A percentile compares a stretch with the other conserved stretches of the same genome.
Evolutionary conservation across 2,329 filamentous ascomycete genomes (phyloP).

Genomic region (Didymella glomerata): DNA sequence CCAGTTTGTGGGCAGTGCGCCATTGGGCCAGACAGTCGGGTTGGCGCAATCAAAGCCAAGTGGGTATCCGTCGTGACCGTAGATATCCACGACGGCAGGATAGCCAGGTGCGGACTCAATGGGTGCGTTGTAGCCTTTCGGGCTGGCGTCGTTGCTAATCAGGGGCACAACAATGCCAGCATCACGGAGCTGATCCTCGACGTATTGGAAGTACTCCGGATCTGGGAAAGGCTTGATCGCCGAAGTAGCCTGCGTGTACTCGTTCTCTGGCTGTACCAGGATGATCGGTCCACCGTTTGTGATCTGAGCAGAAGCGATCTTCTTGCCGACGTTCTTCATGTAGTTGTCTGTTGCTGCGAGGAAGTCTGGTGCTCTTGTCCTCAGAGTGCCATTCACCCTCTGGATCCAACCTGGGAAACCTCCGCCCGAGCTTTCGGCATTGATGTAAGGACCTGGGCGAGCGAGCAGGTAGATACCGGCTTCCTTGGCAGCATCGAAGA

Average conservation of each 20-base stretch:
- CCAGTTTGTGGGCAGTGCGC: slow-evolving; percentile 65
- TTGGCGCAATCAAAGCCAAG: slow-evolving; percentile 67
- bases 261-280: slow-evolving; percentile 82
- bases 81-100: slow-evolving; percentile 67
- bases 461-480: slow-evolving; percentile 82
- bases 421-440: slow-evolving; percentile 78
- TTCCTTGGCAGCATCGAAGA: slow-evolving; percentile 76
- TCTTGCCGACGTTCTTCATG: slow-evolving; percentile 66
- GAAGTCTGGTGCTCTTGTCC: slow-evolving; percentile 69
- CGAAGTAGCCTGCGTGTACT: slow-evolving; percentile 67
- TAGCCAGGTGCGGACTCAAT: slow-evolving; percentile 60
- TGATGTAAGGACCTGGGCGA: slow-evolving; percentile 75
- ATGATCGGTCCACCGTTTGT: slow-evolving; percentile 84
- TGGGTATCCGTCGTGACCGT: slow-evolving; percentile 65
- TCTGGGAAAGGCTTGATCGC: slow-evolving; percentile 68
- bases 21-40: slow-evolving; percentile 67
- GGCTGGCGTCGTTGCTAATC: slow-evolving; percentile 76
- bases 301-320: slow-evolving; percentile 79
- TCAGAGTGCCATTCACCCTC: slow-evolving; percentile 68
- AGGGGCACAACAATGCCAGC: slow-evolving; percentile 77
- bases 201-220: slow-evolving; percentile 72
- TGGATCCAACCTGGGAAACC: slow-evolving; percentile 84
- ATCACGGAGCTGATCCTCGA: slow-evolving; percentile 72
- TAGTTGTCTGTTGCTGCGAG: slow-evolving; percentile 74
- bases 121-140: slow-evolving; percentile 65